These are phyloP conservation scores for Fusarium marasasianum DNA, from an alignment of 2,329 filamentous ascomycete genomes.

Conservation along the genomic window DNA sequence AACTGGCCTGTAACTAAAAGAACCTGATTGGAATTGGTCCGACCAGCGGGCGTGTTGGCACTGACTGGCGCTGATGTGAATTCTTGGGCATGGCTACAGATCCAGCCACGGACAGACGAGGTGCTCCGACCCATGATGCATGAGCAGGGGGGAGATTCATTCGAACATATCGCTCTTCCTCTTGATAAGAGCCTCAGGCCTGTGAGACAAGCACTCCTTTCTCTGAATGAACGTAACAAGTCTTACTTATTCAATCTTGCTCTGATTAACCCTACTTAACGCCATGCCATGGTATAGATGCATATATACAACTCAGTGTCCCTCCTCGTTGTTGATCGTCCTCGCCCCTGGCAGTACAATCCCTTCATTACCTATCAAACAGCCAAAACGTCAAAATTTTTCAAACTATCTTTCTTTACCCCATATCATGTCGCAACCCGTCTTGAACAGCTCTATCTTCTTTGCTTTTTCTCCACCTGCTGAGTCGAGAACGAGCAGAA, in stretches of 20 bases:
- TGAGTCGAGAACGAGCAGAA: conserved; percentile 89
- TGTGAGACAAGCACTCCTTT: neutral
- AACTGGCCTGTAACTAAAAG: neutral
- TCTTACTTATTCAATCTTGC: conserved; percentile 40
- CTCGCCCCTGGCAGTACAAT: conserved; percentile 23
- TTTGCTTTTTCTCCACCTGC: conserved; percentile 62
- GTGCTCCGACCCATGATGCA: neutral
- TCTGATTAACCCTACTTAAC: conserved; percentile 42
- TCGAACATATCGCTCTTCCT: neutral
- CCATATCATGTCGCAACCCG: neutral
- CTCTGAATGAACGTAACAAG: neutral
- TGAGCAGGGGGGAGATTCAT: neutral
- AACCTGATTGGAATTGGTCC: neutral
- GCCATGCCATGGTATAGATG: conserved; percentile 55
- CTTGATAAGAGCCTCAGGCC: neutral
- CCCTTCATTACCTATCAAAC: conserved; percentile 25
- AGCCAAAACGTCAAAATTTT: conserved; percentile 22
- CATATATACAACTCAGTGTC: conserved; percentile 42
- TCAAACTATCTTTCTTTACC: conserved; percentile 28
- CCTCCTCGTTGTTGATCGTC: conserved; percentile 30
- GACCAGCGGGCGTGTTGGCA: too few relatives aligned
- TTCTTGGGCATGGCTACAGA: neutral
- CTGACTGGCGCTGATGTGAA: neutral
- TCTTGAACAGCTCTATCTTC: conserved; percentile 43
- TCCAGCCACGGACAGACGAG: neutral